Evolutionary conservation across 306 rosid species (phyloP).

Genomic region (Casuarina equisetifolia): DNA sequence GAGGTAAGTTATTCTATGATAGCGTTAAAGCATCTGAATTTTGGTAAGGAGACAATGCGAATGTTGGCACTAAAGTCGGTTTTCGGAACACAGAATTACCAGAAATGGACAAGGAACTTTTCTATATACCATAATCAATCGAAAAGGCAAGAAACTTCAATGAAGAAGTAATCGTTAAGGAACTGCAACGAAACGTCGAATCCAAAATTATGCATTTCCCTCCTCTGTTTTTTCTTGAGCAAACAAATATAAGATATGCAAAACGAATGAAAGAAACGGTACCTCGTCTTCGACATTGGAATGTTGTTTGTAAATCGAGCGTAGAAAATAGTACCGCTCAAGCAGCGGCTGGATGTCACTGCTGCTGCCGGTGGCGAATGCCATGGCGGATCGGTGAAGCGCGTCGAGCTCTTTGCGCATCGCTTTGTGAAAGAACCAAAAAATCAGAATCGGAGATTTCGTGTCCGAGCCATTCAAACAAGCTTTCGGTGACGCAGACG

Average conservation of each 20-base stretch:
- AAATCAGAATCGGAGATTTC: constrained; percentile 85
- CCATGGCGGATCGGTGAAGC: constrained; percentile 79
- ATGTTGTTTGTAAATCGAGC: constrained; percentile 87
- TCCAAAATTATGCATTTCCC: not conserved
- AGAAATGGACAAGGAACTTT: not conserved
- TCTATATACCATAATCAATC: too few species aligned
- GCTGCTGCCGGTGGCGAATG: constrained; percentile 76
- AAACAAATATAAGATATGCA: constrained; percentile 2
- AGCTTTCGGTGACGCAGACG: constrained; percentile 39
- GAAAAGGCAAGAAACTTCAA: not conserved
- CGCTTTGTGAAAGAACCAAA: constrained; percentile 83
- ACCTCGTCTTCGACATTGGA: constrained; percentile 99
- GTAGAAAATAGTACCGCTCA: constrained; percentile 77
- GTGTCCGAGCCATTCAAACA: constrained; percentile 48
- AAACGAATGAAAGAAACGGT: constrained; percentile 28
- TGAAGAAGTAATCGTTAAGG: not conserved
- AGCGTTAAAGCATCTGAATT: not conserved
- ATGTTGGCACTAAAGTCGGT: not conserved
- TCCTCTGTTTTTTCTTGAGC: constrained; percentile 7
- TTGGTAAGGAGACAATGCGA: not conserved
- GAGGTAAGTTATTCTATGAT: not conserved
- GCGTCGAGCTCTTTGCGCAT: constrained; percentile 87
- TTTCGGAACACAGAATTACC: not conserved
- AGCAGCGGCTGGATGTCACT: constrained; percentile 68
- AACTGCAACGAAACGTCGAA: not conserved